A percentile compares a stretch with the other conserved stretches of the same genome.
Conservation (phyloP, 345 rosid species). For the Murraya paniculata region DNA sequence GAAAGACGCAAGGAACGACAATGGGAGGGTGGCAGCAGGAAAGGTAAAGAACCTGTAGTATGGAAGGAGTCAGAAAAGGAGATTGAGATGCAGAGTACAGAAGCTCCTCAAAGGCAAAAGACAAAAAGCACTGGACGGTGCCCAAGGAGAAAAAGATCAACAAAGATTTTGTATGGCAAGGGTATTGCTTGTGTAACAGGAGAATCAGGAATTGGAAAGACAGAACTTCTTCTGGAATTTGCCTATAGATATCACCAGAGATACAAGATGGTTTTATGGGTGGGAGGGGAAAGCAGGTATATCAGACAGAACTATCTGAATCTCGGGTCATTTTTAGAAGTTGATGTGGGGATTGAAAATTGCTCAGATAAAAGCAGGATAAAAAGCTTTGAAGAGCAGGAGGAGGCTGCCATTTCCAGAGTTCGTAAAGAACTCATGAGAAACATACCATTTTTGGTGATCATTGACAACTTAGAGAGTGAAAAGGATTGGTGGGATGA, state of each 20-base stretch:
- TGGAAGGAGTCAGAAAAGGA: slow-evolving; percentile 98
- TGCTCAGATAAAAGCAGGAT: slow-evolving; percentile 52
- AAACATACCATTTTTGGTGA: slow-evolving; percentile 81
- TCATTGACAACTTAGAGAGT: slow-evolving; percentile 87
- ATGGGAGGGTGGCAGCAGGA: slow-evolving; percentile 37
- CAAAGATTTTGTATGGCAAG: slow-evolving; percentile 67
- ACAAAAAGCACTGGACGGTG: slow-evolving; percentile 38
- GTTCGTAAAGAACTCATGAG: slow-evolving; percentile 86
- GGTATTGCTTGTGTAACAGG: slow-evolving; percentile 91
- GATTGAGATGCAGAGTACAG: slow-evolving; percentile 76
- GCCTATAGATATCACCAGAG: slow-evolving; percentile 83
- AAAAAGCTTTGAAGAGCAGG: slow-evolving; percentile 90
- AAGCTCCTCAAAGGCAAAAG: slow-evolving; percentile 37
- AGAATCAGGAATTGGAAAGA: slow-evolving; percentile 89
- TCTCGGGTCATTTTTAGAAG: slow-evolving; percentile 72
- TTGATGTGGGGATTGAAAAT: slow-evolving; percentile 74
- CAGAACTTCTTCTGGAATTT: slow-evolving; percentile 93
- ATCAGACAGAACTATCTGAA: slow-evolving; percentile 85
- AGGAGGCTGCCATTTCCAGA: slow-evolving; percentile 70
- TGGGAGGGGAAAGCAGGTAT: slow-evolving; percentile 87
- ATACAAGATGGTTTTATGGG: slow-evolving; percentile 95
- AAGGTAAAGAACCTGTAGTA: slow-evolving; percentile 83
- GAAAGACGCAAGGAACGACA: slow-evolving; percentile 41
- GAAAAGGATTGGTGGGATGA: slow-evolving; percentile 99
- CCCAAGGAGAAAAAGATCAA: slow-evolving; percentile 63